These are phyloP conservation scores for Rhizophora apiculata DNA, from an alignment of 345 rosid species.

Conservation along the genomic window DNA sequence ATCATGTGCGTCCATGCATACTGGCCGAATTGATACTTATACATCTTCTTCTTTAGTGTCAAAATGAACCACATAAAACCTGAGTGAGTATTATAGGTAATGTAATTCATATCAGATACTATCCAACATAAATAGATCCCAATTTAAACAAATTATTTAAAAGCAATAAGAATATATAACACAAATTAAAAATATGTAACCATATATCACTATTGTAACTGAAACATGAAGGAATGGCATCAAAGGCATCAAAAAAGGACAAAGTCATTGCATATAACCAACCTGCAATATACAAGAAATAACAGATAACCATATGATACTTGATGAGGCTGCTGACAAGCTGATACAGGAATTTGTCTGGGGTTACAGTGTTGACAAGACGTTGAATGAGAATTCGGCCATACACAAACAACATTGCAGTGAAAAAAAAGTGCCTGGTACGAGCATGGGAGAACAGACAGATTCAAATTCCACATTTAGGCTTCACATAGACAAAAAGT, in stretches of 20 bases:
- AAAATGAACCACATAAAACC: constrained; percentile 99
- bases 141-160: neutral
- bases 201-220: no score
- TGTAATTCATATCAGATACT: constrained; percentile 1
- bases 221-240: no score
- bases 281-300: constrained; percentile 88
- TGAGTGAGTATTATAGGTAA: constrained; percentile 18
- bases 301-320: constrained; percentile 88
- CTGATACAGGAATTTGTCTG: constrained; percentile 69
- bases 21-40: constrained; percentile 99
- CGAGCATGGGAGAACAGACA: neutral
- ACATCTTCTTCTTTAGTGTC: constrained; percentile 90
- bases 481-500: neutral
- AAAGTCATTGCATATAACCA: constrained; percentile 15
- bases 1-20: constrained; percentile 99
- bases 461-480: neutral
- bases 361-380: constrained; percentile 80
- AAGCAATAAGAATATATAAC: neutral
- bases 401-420: constrained; percentile 91
- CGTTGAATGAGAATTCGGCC: constrained; percentile 94
- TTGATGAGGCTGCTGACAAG: constrained; percentile 77
- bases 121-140: neutral
- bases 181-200: neutral
- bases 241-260: neutral
- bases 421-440: constrained; percentile 95